Percentiles rank a stretch among this genome's conserved stretches.
Conservation (phyloP, 2,329 filamentous ascomycete genomes). For the Colletotrichum tofieldiae region DNA sequence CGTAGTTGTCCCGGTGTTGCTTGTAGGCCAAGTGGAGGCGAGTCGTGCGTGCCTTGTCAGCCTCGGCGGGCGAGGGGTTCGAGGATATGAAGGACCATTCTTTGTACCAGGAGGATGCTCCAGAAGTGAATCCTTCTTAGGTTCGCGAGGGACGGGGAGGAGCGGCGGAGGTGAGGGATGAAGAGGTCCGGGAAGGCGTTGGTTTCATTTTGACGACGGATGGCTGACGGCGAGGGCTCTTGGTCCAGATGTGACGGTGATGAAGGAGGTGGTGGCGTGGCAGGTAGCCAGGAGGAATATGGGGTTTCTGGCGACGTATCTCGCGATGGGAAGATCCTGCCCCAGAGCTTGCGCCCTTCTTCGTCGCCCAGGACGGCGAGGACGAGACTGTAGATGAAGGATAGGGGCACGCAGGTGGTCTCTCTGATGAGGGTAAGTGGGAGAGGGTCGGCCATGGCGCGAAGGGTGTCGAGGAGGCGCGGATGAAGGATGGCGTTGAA, state of each 20-base stretch:
- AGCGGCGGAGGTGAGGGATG: not conserved
- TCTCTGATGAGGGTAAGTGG: constrained; percentile 6
- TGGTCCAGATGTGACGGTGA: not conserved
- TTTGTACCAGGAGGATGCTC: constrained; percentile 3
- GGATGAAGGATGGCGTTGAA: constrained; percentile 3
- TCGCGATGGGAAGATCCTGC: not conserved
- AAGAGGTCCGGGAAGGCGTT: not conserved
- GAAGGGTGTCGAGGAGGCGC: not conserved
- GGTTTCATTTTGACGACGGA: not conserved
- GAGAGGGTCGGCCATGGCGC: constrained; percentile 1
- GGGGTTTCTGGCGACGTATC: not conserved
- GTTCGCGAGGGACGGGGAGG: not conserved
- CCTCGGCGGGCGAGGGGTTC: not conserved
- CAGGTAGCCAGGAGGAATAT: constrained; percentile 2
- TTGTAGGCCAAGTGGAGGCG: not conserved
- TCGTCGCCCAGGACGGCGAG: not conserved
- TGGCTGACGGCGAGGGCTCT: not conserved
- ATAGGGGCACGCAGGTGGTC: not conserved
- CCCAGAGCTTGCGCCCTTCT: constrained; percentile 1
- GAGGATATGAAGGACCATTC: not conserved
- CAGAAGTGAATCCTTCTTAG: not conserved
- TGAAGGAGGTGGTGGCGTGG: not conserved
- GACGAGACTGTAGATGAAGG: not conserved
- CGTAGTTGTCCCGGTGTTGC: not conserved
- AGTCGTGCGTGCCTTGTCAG: not conserved